These are phyloP conservation scores for Aspergillus ruber DNA, from an alignment of 2,329 filamentous ascomycete species.

Conservation along the genomic window DNA sequence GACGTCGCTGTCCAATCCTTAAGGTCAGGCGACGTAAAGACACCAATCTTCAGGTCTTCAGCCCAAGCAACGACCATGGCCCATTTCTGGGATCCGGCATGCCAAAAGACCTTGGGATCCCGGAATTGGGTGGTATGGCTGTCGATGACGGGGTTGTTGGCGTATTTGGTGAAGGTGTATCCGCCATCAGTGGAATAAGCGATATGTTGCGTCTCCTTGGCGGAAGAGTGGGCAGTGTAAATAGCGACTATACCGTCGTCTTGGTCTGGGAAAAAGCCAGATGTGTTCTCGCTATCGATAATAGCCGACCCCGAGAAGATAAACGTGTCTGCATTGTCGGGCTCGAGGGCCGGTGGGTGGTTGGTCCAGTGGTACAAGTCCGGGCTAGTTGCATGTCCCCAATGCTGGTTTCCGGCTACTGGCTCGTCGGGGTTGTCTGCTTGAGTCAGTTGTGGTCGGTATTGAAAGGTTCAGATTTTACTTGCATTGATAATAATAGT, in stretches of 20 bases:
- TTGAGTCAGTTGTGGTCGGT: not conserved
- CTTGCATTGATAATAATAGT: constrained; percentile 60
- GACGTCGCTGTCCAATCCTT: constrained; percentile 53
- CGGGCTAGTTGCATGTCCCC: constrained; percentile 59
- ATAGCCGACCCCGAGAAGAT: constrained; percentile 54
- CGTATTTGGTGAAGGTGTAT: constrained; percentile 56
- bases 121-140: constrained; percentile 54
- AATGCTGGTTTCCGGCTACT: constrained; percentile 56
- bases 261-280: constrained; percentile 58
- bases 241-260: constrained; percentile 59
- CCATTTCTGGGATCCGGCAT: constrained; percentile 47
- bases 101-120: constrained; percentile 60
- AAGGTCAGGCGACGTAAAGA: constrained; percentile 56
- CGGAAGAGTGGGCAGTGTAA: constrained; percentile 39
- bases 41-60: constrained; percentile 52
- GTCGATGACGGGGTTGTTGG: constrained; percentile 54
- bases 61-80: constrained; percentile 53
- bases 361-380: constrained; percentile 62
- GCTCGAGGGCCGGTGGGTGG: constrained; percentile 55
- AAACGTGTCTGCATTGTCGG: constrained; percentile 35
- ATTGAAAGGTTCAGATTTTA: not conserved
- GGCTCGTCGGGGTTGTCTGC: constrained; percentile 45
- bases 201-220: constrained; percentile 49
- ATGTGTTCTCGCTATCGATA: constrained; percentile 57
- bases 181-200: constrained; percentile 58